Evolutionary conservation across 495 filamentous ascomycete species (phyloP), one percentile per base, ranked within the genome.

Genomic region (Trichoderma parareesei): DNA sequence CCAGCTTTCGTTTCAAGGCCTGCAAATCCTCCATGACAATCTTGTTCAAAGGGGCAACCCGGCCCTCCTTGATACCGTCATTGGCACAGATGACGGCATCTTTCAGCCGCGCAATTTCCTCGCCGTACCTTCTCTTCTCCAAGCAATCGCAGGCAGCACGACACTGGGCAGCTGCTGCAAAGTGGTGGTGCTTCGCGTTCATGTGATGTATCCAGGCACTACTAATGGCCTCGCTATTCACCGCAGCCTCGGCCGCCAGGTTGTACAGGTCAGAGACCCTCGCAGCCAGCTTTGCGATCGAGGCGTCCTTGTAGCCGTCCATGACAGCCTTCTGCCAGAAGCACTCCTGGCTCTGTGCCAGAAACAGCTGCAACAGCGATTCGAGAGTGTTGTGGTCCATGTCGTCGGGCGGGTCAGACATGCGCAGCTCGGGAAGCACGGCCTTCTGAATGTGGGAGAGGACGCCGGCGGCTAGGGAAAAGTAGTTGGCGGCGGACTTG

Each of bases 151-250:
- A 87, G 5, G 94, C 91, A 35, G 93, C 92, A n/a, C 94, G 84
- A 69, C 91, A 98, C 74, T 98, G 94, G 6, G 94, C 93, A 3
- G 94, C 94, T 1, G 91, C 95, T 38, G 94, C 94, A 75, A 98
- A 97, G 73, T 98, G 94, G 71, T 97, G 91, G 69, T 97, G 92
- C 74, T 98, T 98, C 2, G 94, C 94, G 5, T 89, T 90, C 86
- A 94, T 94, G 69, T 98, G 94, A 74, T 98, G 95, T 60, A 98
- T 97, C 94, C 94, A 98, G 65, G 96, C 90, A 57, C 88, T 91
- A 69, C 90, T 94, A 66, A 98, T 90, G 38, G 88, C 87, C 66
- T 93, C 88, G 43, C 90, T 95, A 67, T 91, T 92, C 65, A 93
- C 87, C 5, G 91, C 92, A 62, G 87, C 88, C 64, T 97, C 94